Base-by-base conservation (phyloP, 2,329 filamentous ascomycete species). In the Thermothelomyces thermophilus region DNA sequence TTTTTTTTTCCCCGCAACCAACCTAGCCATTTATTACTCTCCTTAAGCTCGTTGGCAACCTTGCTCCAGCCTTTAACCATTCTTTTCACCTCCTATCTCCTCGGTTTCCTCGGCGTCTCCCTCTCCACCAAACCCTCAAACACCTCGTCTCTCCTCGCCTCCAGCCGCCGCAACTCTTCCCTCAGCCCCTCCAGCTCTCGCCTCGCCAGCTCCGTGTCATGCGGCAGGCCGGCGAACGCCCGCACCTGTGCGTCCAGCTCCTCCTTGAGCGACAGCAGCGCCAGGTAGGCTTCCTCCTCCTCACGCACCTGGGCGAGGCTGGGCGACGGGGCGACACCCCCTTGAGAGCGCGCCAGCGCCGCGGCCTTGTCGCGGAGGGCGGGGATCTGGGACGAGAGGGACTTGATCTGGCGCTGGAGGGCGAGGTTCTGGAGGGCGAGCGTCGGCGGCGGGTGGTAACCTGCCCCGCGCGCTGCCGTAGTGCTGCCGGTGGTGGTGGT, bases 41-140 rank as follows among this genome's bases (percentile, higher is more conserved):
- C 28, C 35, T 14, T 20, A 33, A 22, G 51, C 60, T 60, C 24
- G 40, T 9, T 13, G 4, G 19, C 16, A 26, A 30, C 28, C 20
- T 24, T 17, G 5, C 19, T 16, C 19, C 30, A 26, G 24, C n/a
- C n/a, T n/a, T n/a, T n/a, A n/a, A 9, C 24, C 24, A 9, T 26
- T 26, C 24, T 26, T 26, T 26, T 26, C 33, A n/a, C 13, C 16
- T 16, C 9, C 43, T 30, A n/a, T 16, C 16, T 16, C 9, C 43
- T 30, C 46, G 63, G 59, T 54, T 72, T 75, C 50, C 70, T 67
- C 2, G 79, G 79, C 47, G 77, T 81, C 62, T 80, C 77, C 35
- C 74, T 71, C 59, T 82, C 80, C 2, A 88, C 80, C 41, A 93
- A 64, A 2, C 75, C 77, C 63, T 91, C 88, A 63, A 95, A 94